Evolutionary conservation across 2,329 filamentous ascomycete species (phyloP).

Genomic region (Phoma sp.): DNA sequence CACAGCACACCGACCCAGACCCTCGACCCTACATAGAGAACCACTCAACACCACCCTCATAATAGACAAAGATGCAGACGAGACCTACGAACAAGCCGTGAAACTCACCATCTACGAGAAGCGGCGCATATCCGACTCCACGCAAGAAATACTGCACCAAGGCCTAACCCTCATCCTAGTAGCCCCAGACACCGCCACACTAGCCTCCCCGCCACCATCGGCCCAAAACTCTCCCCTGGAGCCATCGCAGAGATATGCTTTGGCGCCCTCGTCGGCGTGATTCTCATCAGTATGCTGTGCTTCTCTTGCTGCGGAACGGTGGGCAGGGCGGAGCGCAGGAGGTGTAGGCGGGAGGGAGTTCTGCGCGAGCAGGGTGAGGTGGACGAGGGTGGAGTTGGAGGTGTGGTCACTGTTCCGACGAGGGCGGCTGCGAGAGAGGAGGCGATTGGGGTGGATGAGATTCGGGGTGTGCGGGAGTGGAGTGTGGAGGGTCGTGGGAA

Average conservation of each 20-base stretch:
- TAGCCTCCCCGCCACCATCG: background rate
- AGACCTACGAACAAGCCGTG: conserved; percentile 6
- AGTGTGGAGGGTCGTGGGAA: background rate
- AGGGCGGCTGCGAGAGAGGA: background rate
- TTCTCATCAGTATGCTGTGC: background rate
- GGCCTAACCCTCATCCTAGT: conserved; percentile 22
- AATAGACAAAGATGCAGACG: background rate
- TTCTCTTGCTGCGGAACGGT: background rate
- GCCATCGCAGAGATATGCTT: conserved; percentile 3
- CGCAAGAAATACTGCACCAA: conserved; percentile 3
- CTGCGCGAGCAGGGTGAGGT: background rate
- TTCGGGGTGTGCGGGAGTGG: background rate
- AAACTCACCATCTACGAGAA: conserved; percentile 12
- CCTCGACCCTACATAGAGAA: no score
- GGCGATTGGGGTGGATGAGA: background rate
- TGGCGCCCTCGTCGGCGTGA: background rate
- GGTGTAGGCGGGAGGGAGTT: background rate
- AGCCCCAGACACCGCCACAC: background rate
- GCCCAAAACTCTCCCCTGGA: background rate
- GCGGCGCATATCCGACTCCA: background rate
- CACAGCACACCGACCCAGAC: no score
- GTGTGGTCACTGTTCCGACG: background rate
- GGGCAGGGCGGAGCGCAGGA: background rate
- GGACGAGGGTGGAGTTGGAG: background rate
- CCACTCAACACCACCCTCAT: no score